A percentile compares a stretch with the other conserved stretches of the same genome.
These are phyloP conservation scores for Myotisia sp. DNA, from an alignment of 2,329 filamentous ascomycete species.

Conservation along the genomic window DNA sequence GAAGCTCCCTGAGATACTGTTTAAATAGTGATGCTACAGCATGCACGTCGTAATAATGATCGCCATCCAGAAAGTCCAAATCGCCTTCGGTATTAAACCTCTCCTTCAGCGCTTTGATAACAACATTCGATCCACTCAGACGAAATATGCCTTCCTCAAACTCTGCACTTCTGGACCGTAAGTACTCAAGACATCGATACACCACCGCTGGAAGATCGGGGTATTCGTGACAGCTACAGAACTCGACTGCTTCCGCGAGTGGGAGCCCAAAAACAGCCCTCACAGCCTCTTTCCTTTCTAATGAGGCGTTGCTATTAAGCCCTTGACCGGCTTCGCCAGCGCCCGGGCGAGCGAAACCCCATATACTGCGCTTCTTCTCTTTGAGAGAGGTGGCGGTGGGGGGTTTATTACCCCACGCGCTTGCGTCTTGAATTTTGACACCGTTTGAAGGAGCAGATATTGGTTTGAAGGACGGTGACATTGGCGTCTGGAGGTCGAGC, in stretches of 20 bases:
- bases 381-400: constrained; percentile 44
- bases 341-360: constrained; percentile 46
- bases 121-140: constrained; percentile 87
- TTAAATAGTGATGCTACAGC: constrained; percentile 90
- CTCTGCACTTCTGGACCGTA: constrained; percentile 66
- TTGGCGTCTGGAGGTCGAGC: constrained; percentile 18
- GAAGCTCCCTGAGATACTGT: constrained; percentile 81
- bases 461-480: constrained; percentile 30
- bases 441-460: constrained; percentile 82
- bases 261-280: constrained; percentile 73
- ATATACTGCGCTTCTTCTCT: constrained; percentile 64
- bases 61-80: constrained; percentile 64
- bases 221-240: constrained; percentile 51
- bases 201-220: constrained; percentile 80
- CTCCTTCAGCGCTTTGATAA: constrained; percentile 81
- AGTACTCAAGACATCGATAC: constrained; percentile 87
- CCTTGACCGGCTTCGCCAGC: constrained; percentile 13
- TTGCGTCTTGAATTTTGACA: constrained; percentile 65
- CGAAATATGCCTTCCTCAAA: constrained; percentile 92
- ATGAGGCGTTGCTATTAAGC: constrained; percentile 33
- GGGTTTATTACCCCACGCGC: constrained; percentile 69
- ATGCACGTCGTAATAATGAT: constrained; percentile 86
- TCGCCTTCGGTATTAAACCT: constrained; percentile 90
- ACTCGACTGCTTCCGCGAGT: constrained; percentile 72
- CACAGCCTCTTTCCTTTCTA: constrained; percentile 39